These are phyloP conservation scores for Cymodocea nodosa DNA, from an alignment of 116 monocot genomes.

Conservation along the genomic window DNA sequence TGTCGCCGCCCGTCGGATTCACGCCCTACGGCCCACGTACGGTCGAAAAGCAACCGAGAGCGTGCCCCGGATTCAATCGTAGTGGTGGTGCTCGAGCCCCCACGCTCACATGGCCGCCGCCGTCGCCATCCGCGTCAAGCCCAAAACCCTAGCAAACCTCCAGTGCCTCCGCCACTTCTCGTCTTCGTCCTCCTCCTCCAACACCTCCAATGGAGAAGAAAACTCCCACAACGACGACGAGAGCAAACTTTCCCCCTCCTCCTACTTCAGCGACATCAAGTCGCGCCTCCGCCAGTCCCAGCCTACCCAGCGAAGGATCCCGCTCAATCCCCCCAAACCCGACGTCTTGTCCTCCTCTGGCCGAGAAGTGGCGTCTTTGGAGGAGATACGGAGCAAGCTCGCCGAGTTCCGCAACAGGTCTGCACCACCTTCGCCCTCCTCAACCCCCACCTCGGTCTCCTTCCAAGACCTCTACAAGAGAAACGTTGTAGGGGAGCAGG, in stretches of 20 bases:
- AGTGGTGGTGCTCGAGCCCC: too few species aligned
- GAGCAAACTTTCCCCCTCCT: constrained; percentile 11
- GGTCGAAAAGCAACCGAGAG: too few species aligned
- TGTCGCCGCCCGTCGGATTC: too few species aligned
- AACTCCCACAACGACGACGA: background rate
- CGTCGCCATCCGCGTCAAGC: constrained; percentile 20
- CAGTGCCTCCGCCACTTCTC: constrained; percentile 7
- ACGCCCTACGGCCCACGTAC: too few species aligned
- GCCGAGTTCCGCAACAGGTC: constrained; percentile 23
- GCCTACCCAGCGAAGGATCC: constrained; percentile 34
- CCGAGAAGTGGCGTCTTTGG: constrained; percentile 18
- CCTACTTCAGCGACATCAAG: constrained; percentile 61
- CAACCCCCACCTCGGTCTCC: constrained; percentile 22
- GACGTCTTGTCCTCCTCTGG: constrained; percentile 4
- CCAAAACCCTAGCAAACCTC: constrained; percentile 15
- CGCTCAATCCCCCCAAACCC: constrained; percentile 22
- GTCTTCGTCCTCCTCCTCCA: constrained; percentile 22
- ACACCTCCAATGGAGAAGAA: background rate
- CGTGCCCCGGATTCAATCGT: too few species aligned
- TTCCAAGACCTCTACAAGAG: constrained; percentile 64
- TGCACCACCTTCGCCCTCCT: constrained; percentile 11
- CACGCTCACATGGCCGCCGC: constrained; percentile 1
- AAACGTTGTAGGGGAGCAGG: constrained; percentile 3
- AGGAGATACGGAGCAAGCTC: constrained; percentile 37
- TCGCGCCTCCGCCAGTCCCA: constrained; percentile 35